A percentile compares a stretch with the other conserved stretches of the same genome.
phyloP scores from a whole-genome alignment of 352 stramenopile species.

The Plasmopara halstedii region DNA sequence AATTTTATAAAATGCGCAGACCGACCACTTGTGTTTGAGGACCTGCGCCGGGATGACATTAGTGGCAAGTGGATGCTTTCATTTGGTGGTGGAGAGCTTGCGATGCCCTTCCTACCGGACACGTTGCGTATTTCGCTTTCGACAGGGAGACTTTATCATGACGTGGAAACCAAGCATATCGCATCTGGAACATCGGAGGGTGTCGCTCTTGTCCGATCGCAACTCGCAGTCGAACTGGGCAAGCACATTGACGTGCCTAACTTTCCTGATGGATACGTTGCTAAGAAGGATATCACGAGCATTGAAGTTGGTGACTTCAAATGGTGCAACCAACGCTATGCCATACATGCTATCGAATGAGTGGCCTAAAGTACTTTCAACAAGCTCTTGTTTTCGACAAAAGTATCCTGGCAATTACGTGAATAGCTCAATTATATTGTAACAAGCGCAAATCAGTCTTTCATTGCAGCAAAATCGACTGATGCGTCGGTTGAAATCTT shows the following conservation, averaged over 20 bases:
- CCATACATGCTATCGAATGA: conserved; percentile 40
- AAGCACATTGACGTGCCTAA: conserved; percentile 48
- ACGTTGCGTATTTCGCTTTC: conserved; percentile 52
- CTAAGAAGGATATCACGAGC: conserved; percentile 1
- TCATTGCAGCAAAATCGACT: too few relatives aligned
- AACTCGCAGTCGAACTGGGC: conserved; percentile 63
- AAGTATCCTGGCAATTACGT: too few relatives aligned
- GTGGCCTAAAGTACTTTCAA: neutral
- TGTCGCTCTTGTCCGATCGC: conserved; percentile 56
- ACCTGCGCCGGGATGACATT: conserved; percentile 26
- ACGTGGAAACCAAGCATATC: conserved; percentile 45
- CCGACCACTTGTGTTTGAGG: conserved; percentile 66
- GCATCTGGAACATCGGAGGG: conserved; percentile 17
- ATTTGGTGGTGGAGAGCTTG: conserved; percentile 50
- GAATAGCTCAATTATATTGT: too few relatives aligned
- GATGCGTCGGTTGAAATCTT: too few relatives aligned
- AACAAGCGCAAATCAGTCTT: too few relatives aligned
- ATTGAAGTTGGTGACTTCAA: conserved; percentile 41
- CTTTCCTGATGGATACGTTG: conserved; percentile 11
- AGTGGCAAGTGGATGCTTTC: conserved; percentile 31
- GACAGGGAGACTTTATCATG: conserved; percentile 68
- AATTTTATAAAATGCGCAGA: conserved; percentile 86
- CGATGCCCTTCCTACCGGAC: conserved; percentile 43
- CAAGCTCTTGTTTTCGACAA: too few relatives aligned
- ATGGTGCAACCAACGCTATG: conserved; percentile 35